Evolutionary conservation across 106 monocot species (phyloP).

Genomic region (Apostasia shenzhenica): DNA sequence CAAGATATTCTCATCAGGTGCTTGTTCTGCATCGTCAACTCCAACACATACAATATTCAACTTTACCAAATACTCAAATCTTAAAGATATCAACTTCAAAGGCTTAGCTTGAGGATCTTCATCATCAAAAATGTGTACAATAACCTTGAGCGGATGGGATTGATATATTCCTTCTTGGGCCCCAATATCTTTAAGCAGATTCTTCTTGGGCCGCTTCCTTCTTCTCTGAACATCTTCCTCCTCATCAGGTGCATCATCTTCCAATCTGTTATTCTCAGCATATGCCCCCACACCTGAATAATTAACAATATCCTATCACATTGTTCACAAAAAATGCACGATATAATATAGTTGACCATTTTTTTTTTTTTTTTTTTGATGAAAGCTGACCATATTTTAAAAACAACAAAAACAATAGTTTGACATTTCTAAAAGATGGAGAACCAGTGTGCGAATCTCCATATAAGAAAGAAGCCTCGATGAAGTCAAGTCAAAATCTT

Average conservation of each 20-base stretch:
- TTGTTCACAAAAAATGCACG: no score
- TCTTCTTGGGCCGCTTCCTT: slow-evolving; percentile 71
- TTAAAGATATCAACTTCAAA: slow-evolving; percentile 43
- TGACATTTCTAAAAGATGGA: no score
- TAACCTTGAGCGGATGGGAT: slow-evolving; percentile 75
- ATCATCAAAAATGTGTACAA: slow-evolving; percentile 63
- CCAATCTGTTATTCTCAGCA: slow-evolving; percentile 41
- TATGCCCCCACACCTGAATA: slow-evolving; percentile 34
- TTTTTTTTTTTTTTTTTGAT: no score
- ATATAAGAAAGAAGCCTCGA: no score
- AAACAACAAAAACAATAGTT: no score
- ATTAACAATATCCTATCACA: not conserved
- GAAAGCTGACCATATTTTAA: no score
- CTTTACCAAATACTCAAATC: slow-evolving; percentile 83
- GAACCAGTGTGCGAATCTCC: no score
- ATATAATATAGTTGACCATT: no score
- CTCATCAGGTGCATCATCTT: slow-evolving; percentile 83
- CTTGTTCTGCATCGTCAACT: slow-evolving; percentile 58
- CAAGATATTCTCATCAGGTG: slow-evolving; percentile 48
- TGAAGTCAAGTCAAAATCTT: no score
- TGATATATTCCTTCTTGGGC: slow-evolving; percentile 39
- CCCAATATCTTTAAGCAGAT: slow-evolving; percentile 27
- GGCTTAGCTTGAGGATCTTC: slow-evolving; percentile 34
- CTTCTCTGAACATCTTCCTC: slow-evolving; percentile 91
- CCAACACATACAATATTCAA: slow-evolving; percentile 90